Base-by-base conservation (phyloP, 2,329 filamentous ascomycete genomes). In the Mariannaea sp. region DNA sequence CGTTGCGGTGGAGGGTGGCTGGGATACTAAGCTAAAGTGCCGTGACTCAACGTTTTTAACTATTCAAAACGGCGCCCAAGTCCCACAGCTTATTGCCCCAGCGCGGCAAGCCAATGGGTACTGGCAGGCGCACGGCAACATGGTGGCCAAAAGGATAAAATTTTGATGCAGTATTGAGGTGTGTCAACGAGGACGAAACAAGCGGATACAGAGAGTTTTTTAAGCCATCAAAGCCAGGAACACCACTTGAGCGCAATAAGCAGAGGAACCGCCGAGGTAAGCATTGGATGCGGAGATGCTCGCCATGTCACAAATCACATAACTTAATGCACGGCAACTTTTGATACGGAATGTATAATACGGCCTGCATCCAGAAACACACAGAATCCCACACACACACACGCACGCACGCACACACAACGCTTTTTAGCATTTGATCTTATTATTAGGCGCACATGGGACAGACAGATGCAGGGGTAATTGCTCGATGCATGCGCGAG, bases 11-110 rank as follows among this genome's bases (percentile, higher is more conserved):
- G 32, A 40, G 35, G 54, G 43, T 39, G 45, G 49, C 49, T 38
- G 42, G 50, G 49, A 54, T n/a, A n/a, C 22, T 24, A 24, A 8
- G n/a, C n/a, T 45, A 57, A 56, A 50, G 53, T 56, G 47, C 42
- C 46, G 60, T 65, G 60, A 65, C 48, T 65, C 53, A 62, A 60
- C 43, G 39, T 48, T 41, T 36, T 47, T 45, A 44, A 46, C 47
- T 24, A 24, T 24, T 24, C 55, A 4, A 41, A 59, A 61, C 58
- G 50, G 58, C 52, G 59, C 55, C 51, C 47, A 56, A n/a, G 60
- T 62, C 47, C 62, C 62, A 65, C 60, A 62, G 40, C 45, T 38
- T 44, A 51, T 49, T 48, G 53, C 38, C 56, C n/a, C 44, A 42
- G 53, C 46, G 46, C 32, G 57, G 49, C 49, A 56, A 53, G 49